Conservation (phyloP, 2,329 filamentous ascomycete species). For the Emydomyces testavorans region DNA sequence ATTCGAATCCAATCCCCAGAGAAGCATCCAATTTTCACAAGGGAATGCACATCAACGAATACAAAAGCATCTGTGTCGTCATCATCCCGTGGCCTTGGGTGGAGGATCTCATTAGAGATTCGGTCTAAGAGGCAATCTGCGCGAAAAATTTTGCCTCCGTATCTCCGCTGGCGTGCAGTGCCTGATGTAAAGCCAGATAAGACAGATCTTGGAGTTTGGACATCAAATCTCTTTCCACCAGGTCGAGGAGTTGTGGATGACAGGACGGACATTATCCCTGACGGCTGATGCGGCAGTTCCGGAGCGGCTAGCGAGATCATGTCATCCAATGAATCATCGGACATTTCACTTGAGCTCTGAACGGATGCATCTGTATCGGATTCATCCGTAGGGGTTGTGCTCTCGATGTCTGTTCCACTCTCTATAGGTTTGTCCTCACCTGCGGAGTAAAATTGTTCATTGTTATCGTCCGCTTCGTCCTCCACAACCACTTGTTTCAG, state of each 20-base stretch:
- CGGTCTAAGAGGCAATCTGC: slow-evolving; percentile 61
- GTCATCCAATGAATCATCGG: slow-evolving; percentile 84
- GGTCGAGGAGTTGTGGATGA: slow-evolving; percentile 73
- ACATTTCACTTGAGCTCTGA: slow-evolving; percentile 58
- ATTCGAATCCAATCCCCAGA: slow-evolving; percentile 93
- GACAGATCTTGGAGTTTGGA: slow-evolving; percentile 73
- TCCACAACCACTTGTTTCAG: slow-evolving; percentile 50
- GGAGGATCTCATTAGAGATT: slow-evolving; percentile 66
- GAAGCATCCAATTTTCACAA: slow-evolving; percentile 88
- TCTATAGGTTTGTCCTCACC: slow-evolving; percentile 57
- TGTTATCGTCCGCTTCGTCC: slow-evolving; percentile 65
- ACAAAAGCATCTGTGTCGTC: slow-evolving; percentile 80
- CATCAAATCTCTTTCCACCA: slow-evolving; percentile 55
- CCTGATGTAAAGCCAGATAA: slow-evolving; percentile 79
- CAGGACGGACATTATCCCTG: slow-evolving; percentile 67
- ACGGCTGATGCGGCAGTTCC: slow-evolving; percentile 61
- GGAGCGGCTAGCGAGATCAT: slow-evolving; percentile 83
- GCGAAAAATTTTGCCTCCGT: slow-evolving; percentile 70
- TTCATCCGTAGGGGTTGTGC: slow-evolving; percentile 47
- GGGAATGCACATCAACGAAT: slow-evolving; percentile 75
- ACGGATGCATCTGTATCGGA: slow-evolving; percentile 46
- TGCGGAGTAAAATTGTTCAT: slow-evolving; percentile 86
- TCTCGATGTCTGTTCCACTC: slow-evolving; percentile 40
- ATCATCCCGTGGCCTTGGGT: slow-evolving; percentile 71
- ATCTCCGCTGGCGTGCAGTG: slow-evolving; percentile 62